Conservation (phyloP, 768 basidiomycete genomes). For the Brasilioporus rufonigricans region DNA sequence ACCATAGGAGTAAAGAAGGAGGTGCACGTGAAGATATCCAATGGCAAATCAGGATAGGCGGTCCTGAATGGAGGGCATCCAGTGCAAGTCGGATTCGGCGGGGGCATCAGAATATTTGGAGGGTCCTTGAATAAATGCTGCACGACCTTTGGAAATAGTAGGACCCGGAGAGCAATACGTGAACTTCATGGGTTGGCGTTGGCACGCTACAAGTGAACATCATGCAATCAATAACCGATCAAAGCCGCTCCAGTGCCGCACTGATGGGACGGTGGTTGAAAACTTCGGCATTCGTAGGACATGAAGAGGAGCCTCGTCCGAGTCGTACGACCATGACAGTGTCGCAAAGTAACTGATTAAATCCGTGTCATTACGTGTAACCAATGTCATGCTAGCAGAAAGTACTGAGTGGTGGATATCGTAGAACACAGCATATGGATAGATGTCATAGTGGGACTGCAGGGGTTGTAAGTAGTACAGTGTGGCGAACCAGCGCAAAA, state of each 20-base stretch:
- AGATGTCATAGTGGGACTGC: too few species aligned
- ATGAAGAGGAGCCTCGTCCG: neutral
- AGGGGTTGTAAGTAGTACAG: too few species aligned
- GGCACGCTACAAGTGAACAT: neutral
- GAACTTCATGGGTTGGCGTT: neutral
- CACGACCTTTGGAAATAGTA: neutral
- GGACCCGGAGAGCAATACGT: neutral
- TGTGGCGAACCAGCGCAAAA: too few species aligned
- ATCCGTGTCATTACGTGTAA: too few species aligned
- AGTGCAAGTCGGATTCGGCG: neutral
- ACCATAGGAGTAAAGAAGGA: slow-evolving; percentile 14
- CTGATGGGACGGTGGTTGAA: too few species aligned
- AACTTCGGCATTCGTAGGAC: neutral
- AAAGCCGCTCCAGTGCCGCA: slow-evolving; percentile 16
- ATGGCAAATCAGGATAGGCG: slow-evolving; percentile 5
- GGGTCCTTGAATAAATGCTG: neutral
- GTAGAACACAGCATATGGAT: too few species aligned
- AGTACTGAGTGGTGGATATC: too few species aligned
- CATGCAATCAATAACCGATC: slow-evolving; percentile 16
- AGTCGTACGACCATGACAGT: neutral
- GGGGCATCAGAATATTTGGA: slow-evolving; percentile 4
- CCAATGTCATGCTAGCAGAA: too few species aligned
- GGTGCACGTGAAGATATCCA: slow-evolving; percentile 6
- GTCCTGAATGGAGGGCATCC: neutral
- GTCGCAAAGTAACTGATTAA: neutral